Evolutionary conservation across 495 filamentous ascomycete species (phyloP).

Genomic region (Penicillium cinerascens): DNA sequence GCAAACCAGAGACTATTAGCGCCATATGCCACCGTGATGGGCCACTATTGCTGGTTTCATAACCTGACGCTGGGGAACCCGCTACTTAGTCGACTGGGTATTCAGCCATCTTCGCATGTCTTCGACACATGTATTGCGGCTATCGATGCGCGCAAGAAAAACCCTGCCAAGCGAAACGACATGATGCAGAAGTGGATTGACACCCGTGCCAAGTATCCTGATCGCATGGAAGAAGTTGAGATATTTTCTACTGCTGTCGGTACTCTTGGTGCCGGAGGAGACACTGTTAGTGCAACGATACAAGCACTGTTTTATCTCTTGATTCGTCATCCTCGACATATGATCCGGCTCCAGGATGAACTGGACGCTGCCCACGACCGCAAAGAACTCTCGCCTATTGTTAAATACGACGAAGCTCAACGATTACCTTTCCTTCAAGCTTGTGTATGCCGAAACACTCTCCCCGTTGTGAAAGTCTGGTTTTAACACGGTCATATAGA

Average conservation of each 20-base stretch:
- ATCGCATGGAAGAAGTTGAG: constrained; percentile 39
- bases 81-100: constrained; percentile 33
- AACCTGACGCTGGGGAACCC: constrained; percentile 40
- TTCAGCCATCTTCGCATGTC: constrained; percentile 40
- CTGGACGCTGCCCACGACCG: constrained; percentile 28
- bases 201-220: constrained; percentile 31
- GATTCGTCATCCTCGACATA: constrained; percentile 26
- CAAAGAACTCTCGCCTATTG: constrained; percentile 23
- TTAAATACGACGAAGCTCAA: constrained; percentile 23
- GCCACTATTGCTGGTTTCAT: constrained; percentile 39
- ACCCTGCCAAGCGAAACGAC: constrained; percentile 34
- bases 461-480: neutral
- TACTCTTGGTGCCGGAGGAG: constrained; percentile 43
- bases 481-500: constrained; percentile 15
- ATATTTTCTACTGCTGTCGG: constrained; percentile 35
- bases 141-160: constrained; percentile 37
- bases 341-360: constrained; percentile 32
- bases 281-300: constrained; percentile 39
- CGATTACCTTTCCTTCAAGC: constrained; percentile 37
- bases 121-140: constrained; percentile 40
- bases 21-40: constrained; percentile 34
- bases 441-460: constrained; percentile 20
- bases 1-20: constrained; percentile 35
- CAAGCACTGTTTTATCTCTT: constrained; percentile 39
- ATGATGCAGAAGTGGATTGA: constrained; percentile 46